Evolutionary conservation across 2,329 filamentous ascomycete species (phyloP).

Genomic region (Aureobasidium melanogenum): DNA sequence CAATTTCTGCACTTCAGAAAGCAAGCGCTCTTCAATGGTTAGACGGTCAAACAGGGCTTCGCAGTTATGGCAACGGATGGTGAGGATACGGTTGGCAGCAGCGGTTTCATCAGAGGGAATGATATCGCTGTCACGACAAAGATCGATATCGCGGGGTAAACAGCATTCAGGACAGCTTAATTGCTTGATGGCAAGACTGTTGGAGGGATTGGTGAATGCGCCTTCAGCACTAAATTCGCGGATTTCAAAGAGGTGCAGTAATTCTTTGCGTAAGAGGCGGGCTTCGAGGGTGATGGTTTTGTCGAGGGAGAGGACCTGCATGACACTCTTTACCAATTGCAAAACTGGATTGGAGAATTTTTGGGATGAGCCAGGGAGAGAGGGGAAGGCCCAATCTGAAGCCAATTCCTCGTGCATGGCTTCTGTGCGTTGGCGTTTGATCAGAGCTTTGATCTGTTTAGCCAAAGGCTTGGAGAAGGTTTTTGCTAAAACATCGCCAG

Average conservation of each 20-base stretch:
- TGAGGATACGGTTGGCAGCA: slow-evolving; percentile 13
- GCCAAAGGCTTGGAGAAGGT: slow-evolving; percentile 82
- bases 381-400: slow-evolving; percentile 76
- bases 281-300: slow-evolving; percentile 86
- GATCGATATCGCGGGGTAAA: slow-evolving; percentile 75
- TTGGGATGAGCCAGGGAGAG: slow-evolving; percentile 64
- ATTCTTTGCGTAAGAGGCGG: slow-evolving; percentile 76
- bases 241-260: slow-evolving; percentile 84
- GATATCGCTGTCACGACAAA: slow-evolving; percentile 82
- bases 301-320: slow-evolving; percentile 86
- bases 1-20: slow-evolving; percentile 65
- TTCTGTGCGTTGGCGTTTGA: slow-evolving; percentile 79
- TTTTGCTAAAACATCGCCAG: slow-evolving; percentile 62
- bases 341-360: slow-evolving; percentile 63
- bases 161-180: slow-evolving; percentile 88
- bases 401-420: slow-evolving; percentile 82
- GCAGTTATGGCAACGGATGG: slow-evolving; percentile 59
- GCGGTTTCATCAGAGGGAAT: slow-evolving; percentile 44
- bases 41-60: slow-evolving; percentile 67
- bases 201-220: slow-evolving; percentile 78
- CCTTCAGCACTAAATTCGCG: slow-evolving; percentile 86
- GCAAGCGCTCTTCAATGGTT: slow-evolving; percentile 71
- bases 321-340: slow-evolving; percentile 84
- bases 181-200: slow-evolving; percentile 62
- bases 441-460: slow-evolving; percentile 74